Conservation (phyloP, 352 stramenopile species). For the Phytophthora foliorum region DNA sequence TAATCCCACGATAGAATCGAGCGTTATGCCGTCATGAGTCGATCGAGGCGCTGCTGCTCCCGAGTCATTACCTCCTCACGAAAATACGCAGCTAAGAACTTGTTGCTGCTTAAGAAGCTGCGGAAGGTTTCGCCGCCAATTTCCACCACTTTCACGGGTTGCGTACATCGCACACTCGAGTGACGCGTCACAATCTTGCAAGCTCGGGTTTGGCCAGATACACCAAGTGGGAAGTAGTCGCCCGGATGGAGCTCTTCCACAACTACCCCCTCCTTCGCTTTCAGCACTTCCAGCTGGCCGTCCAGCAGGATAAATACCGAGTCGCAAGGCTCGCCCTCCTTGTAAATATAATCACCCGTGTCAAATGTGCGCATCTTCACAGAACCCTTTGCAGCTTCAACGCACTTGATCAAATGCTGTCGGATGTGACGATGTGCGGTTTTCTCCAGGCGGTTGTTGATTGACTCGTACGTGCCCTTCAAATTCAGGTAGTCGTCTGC, state of each 20-base stretch:
- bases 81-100: constrained; percentile 87
- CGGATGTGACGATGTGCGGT: constrained; percentile 70
- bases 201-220: constrained; percentile 71
- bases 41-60: constrained; percentile 70
- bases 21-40: constrained; percentile 48
- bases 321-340: constrained; percentile 78
- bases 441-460: constrained; percentile 74
- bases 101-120: constrained; percentile 86
- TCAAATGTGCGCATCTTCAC: constrained; percentile 72
- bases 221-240: constrained; percentile 86
- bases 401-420: constrained; percentile 80
- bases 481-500: constrained; percentile 84
- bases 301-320: constrained; percentile 86
- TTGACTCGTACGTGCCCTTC: constrained; percentile 77
- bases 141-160: constrained; percentile 78
- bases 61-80: constrained; percentile 74
- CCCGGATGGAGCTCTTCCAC: constrained; percentile 77
- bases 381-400: constrained; percentile 76
- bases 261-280: constrained; percentile 69
- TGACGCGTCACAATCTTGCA: constrained; percentile 79
- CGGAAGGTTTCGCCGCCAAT: constrained; percentile 86
- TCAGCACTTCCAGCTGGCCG: constrained; percentile 77
- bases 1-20: neutral
- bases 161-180: constrained; percentile 75
- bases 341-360: constrained; percentile 79